Conservation (phyloP, 1,284 basidiomycete species). For the Apiotrichum veenhuisii region DNA sequence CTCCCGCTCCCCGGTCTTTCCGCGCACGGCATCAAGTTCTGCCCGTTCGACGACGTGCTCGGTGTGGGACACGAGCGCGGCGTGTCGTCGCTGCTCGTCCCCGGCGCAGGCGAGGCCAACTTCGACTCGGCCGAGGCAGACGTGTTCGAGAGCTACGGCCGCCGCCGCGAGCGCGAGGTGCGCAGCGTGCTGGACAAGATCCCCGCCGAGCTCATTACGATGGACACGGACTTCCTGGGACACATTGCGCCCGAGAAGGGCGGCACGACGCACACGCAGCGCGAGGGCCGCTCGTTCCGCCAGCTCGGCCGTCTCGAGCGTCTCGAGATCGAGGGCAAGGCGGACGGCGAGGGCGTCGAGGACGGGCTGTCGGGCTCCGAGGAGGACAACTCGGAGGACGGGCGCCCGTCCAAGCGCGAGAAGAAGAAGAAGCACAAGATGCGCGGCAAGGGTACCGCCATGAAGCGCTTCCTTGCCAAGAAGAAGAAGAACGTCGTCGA, state of each 20-base stretch:
- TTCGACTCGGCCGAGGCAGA: conserved; percentile 92
- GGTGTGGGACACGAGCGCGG: conserved; percentile 68
- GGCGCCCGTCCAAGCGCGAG: conserved; percentile 20
- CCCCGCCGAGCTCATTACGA: conserved; percentile 86
- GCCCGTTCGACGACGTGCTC: conserved; percentile 89
- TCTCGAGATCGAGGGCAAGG: conserved; percentile 65
- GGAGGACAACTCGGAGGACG: conserved; percentile 46
- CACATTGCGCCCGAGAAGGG: conserved; percentile 61
- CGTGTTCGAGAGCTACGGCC: conserved; percentile 83
- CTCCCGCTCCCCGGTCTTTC: conserved; percentile 59
- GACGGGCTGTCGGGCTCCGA: conserved; percentile 28
- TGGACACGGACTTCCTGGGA: conserved; percentile 81
- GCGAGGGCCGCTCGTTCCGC: conserved; percentile 60
- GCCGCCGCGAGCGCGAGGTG: conserved; percentile 86
- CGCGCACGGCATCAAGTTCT: conserved; percentile 64
- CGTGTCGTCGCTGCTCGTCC: conserved; percentile 79
- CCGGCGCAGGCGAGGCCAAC: conserved; percentile 89
- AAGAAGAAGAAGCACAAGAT: conserved; percentile 67
- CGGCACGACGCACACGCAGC: conserved; percentile 55
- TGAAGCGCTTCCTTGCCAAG: conserved; percentile 73
- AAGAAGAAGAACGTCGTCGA: conserved; percentile 91
- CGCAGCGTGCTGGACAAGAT: conserved; percentile 90
- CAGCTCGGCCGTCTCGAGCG: conserved; percentile 70
- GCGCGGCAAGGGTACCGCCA: conserved; percentile 75
- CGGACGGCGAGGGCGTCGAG: conserved; percentile 57